Conservation (phyloP, 2,329 filamentous ascomycete genomes). For the Aspergillus japonicus region DNA sequence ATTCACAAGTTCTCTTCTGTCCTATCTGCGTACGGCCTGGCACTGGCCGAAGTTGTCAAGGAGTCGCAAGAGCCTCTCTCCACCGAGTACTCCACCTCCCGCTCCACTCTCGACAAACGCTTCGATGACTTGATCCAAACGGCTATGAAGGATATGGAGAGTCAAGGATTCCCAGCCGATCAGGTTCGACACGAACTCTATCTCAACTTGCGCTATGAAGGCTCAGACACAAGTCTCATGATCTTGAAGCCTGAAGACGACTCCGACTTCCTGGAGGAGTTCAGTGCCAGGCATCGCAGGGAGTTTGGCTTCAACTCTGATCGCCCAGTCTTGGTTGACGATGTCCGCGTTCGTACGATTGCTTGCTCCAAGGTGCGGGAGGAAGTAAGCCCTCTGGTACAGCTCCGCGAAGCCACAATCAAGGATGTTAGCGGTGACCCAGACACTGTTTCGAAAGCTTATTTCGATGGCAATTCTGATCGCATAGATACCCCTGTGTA, state of each 20-base stretch:
- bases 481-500: constrained; percentile 39
- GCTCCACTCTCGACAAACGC: constrained; percentile 59
- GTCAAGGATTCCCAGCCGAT: constrained; percentile 45
- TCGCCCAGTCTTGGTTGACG: constrained; percentile 82
- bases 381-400: constrained; percentile 68
- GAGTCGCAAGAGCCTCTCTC: constrained; percentile 68
- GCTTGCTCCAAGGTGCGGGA: constrained; percentile 62
- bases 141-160: constrained; percentile 39
- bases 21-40: constrained; percentile 89
- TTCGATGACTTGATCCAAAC: constrained; percentile 74
- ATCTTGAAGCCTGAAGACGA: constrained; percentile 64
- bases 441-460: constrained; percentile 48
- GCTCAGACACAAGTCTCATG: constrained; percentile 52
- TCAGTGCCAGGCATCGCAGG: constrained; percentile 80
- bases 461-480: constrained; percentile 34
- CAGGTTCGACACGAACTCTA: constrained; percentile 47
- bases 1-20: constrained; percentile 90
- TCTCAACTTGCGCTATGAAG: constrained; percentile 52
- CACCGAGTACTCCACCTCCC: constrained; percentile 50
- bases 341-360: constrained; percentile 83
- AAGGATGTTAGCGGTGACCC: constrained; percentile 60
- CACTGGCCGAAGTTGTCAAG: constrained; percentile 87
- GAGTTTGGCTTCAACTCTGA: constrained; percentile 91
- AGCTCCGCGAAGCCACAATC: constrained; percentile 49
- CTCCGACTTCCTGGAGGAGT: constrained; percentile 80